Conservation (phyloP, 164 flowering plant species). For the Stephania yunnanensis region DNA sequence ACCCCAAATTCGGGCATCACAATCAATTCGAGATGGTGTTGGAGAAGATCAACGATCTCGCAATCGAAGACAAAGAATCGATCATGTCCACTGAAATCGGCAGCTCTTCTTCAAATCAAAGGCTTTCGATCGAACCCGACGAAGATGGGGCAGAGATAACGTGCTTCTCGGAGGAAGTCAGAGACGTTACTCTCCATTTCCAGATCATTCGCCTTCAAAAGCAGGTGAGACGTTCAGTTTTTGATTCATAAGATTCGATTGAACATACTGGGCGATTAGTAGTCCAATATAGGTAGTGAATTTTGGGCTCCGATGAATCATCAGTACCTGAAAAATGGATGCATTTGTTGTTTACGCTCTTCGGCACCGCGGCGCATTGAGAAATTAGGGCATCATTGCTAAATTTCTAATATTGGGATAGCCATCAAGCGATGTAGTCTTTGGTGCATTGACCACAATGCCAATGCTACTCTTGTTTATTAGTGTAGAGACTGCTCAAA, state of each 20-base stretch:
- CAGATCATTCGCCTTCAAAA: conserved; percentile 61
- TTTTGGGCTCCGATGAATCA: no score
- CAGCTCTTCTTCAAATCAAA: background rate
- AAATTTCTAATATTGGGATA: no score
- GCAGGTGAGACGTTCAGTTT: conserved; percentile 32
- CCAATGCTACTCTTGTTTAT: no score
- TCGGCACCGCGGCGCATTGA: no score
- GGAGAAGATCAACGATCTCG: conserved; percentile 4
- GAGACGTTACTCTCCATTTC: conserved; percentile 50
- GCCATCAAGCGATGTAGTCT: no score
- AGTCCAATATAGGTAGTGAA: no score
- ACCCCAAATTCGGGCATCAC: background rate
- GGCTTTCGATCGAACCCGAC: background rate
- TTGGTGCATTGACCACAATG: no score
- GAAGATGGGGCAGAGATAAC: conserved; percentile 34
- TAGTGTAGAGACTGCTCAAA: no score
- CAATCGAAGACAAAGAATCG: background rate
- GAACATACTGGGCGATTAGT: no score
- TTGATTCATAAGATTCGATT: background rate
- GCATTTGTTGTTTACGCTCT: no score
- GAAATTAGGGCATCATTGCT: no score
- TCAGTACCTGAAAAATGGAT: no score
- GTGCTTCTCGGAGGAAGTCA: conserved; percentile 42
- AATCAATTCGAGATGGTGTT: conserved; percentile 3
- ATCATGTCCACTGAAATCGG: background rate